Evolutionary conservation across 176 grass and related monocot species (phyloP).

Genomic region (Rhynchospora breviuscula): DNA sequence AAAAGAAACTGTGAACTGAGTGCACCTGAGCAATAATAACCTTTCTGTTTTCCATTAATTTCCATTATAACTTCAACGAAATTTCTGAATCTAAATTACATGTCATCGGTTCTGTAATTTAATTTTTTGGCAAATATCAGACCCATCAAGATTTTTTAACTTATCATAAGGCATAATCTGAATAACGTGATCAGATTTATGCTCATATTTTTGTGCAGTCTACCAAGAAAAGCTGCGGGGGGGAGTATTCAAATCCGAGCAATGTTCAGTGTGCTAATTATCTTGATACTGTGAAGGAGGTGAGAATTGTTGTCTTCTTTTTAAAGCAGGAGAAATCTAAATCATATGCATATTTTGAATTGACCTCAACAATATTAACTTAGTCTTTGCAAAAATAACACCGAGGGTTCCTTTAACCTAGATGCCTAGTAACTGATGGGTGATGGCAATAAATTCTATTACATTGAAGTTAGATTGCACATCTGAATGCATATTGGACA

Average conservation of each 20-base stretch:
- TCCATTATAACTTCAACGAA: neutral
- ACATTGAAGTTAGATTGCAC: neutral
- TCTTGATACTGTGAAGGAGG: constrained; percentile 30
- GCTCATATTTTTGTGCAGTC: constrained; percentile 17
- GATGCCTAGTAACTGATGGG: neutral
- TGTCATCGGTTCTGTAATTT: neutral
- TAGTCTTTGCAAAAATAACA: neutral
- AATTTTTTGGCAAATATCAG: neutral
- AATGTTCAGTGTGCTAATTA: constrained; percentile 43
- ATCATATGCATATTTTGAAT: neutral
- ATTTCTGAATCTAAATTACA: neutral
- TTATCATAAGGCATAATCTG: neutral
- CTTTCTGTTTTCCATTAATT: neutral
- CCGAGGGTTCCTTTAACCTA: neutral
- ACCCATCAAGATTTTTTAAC: neutral
- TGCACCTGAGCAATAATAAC: neutral
- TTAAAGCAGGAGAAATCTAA: neutral
- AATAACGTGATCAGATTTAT: neutral
- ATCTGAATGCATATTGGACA: neutral
- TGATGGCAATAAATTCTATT: neutral
- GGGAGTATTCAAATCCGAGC: constrained; percentile 31
- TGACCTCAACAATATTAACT: neutral
- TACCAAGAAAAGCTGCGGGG: constrained; percentile 34
- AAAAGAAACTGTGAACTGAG: neutral
- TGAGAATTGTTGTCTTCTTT: neutral